Evolutionary conservation across 768 basidiomycete species (phyloP).

Genomic region (Tubosaeta sp.): DNA sequence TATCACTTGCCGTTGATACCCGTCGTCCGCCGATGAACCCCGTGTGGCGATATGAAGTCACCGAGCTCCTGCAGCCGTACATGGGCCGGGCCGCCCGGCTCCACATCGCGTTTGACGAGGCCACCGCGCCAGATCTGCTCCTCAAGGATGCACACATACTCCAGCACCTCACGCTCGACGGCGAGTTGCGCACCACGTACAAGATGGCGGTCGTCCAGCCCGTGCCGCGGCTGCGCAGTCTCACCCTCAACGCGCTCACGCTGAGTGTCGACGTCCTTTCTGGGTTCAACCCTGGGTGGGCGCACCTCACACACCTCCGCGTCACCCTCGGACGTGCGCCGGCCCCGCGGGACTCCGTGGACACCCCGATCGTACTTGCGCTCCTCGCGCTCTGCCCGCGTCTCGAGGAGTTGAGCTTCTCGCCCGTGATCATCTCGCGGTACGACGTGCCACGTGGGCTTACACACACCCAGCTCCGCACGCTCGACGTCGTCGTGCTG

Average conservation of each 20-base stretch:
- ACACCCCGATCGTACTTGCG: constrained; percentile 1
- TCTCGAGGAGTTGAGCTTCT: constrained; percentile 11
- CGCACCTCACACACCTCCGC: constrained; percentile 12
- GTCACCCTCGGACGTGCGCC: constrained; percentile 1
- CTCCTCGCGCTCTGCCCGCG: constrained; percentile 19
- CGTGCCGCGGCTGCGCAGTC: constrained; percentile 7
- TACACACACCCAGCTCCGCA: constrained; percentile 11
- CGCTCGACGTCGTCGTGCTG: constrained; percentile 8
- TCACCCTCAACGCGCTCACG: constrained; percentile 6
- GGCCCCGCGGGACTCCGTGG: background rate
- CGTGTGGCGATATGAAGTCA: constrained; percentile 20
- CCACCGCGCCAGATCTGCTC: constrained; percentile 8
- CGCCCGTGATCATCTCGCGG: constrained; percentile 5
- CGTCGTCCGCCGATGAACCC: constrained; percentile 11
- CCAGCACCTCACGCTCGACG: constrained; percentile 14
- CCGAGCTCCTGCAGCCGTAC: constrained; percentile 20
- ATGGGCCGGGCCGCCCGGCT: constrained; percentile 8
- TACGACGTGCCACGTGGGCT: background rate
- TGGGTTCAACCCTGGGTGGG: constrained; percentile 11
- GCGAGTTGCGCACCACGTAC: constrained; percentile 3
- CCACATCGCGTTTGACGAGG: constrained; percentile 10
- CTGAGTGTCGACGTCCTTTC: constrained; percentile 1
- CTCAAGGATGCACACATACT: constrained; percentile 18
- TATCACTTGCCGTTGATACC: constrained; percentile 20
- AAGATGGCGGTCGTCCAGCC: constrained; percentile 8